Base-by-base conservation (phyloP, 2,329 filamentous ascomycete species). In the Epichloe scottii region DNA sequence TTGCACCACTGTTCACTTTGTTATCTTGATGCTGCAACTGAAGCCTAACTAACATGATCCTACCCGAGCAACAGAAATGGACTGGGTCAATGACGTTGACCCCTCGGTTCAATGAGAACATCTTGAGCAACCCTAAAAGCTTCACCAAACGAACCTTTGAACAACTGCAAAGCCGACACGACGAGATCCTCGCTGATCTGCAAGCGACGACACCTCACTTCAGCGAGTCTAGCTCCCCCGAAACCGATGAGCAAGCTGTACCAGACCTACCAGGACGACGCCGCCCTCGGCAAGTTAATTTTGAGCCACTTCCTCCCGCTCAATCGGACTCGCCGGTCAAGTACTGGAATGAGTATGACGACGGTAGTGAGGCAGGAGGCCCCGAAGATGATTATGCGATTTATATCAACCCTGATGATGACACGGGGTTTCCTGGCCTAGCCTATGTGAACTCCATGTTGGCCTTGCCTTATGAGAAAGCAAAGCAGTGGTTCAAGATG, bases 311-410 rank as follows among this genome's bases (percentile, higher is more conserved):
- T 3, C 65, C 66, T 3, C 61, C 64, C 10, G 57, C 65, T 5
- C 52, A 58, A 14, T 54, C 58, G 37, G 50, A 58, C 7, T 58
- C 64, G 7, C 63, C 64, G 48, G 59, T 67, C 15, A 70, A 72
- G 44, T 93, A 91, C 62, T 94, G 88, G 87, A 91, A 87, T 65
- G 88, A 94, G 64, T 93, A 91, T 64, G 88, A 94, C 57, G 71
- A 90, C 62, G 86, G 85, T 8, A 89, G 87, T 62, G 85, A 89
- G 50, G 70, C 68, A 2, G 77, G 74, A 47, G 80, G 76, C 3
- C 68, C 74, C 14, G 75, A 81, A 42, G 76, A 78, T 37, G 77
- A 76, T 33, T 93, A 89, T 64, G 76, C 80, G 43, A 82, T 93
- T 57, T 89, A 87, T 59, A 72, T 91, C 53, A 77, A 90, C 61